Evolutionary conservation across 2,329 filamentous ascomycete genomes (phyloP).

Genomic region (Penicillium sp.): DNA sequence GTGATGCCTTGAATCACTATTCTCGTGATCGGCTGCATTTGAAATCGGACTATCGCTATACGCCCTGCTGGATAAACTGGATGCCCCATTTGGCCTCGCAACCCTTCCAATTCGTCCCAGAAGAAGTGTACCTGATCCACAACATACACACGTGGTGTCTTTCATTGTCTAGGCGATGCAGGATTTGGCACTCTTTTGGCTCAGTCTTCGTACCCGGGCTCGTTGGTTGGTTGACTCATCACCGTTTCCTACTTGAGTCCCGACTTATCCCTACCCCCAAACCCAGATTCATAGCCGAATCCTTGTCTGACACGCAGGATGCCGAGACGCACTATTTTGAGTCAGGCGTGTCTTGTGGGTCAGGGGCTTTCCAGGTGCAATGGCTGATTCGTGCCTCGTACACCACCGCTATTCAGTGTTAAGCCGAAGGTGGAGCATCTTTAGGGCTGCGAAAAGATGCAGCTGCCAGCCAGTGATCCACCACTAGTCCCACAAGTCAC

Average conservation of each 20-base stretch:
- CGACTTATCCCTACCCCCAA: constrained; percentile 3
- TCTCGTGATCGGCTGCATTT: constrained; percentile 21
- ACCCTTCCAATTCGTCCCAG: constrained; percentile 5
- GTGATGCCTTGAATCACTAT: constrained; percentile 3
- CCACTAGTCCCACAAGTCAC: neutral
- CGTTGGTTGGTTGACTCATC: constrained; percentile 17
- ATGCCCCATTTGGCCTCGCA: neutral
- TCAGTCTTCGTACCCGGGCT: neutral
- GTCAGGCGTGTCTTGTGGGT: neutral
- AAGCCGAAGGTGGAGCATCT: constrained; percentile 5
- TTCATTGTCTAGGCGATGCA: neutral
- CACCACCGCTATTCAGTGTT: neutral
- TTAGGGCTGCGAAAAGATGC: neutral
- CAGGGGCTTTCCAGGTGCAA: constrained; percentile 4
- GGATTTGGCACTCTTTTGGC: constrained; percentile 3
- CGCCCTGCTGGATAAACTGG: constrained; percentile 4
- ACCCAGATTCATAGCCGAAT: constrained; percentile 5
- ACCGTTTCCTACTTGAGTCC: constrained; percentile 2
- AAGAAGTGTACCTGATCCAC: constrained; percentile 11
- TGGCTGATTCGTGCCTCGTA: constrained; percentile 8
- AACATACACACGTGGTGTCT: constrained; percentile 13
- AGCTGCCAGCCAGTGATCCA: neutral
- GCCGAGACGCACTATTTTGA: constrained; percentile 10
- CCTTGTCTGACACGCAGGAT: constrained; percentile 12
- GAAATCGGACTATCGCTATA: constrained; percentile 13